Conservation (phyloP, 73 alveolate genomes). For the Paramecium sexaurelia region DNA sequence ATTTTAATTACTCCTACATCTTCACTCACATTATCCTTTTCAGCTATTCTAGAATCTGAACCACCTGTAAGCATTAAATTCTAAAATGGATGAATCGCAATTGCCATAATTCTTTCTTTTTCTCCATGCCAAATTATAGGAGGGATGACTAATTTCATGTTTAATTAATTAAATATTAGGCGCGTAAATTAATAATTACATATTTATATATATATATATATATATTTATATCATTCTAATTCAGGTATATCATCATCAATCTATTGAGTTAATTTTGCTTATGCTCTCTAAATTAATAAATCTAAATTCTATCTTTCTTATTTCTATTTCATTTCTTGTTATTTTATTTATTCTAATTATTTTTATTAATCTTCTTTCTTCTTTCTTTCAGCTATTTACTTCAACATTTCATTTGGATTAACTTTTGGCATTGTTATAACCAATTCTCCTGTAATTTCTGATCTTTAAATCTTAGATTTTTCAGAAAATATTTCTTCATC, state of each 20-base stretch:
- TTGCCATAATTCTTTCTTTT: slow-evolving; percentile 86
- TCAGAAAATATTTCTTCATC: slow-evolving; percentile 87
- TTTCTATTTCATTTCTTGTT: slow-evolving; percentile 20
- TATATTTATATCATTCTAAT: slow-evolving; percentile 62
- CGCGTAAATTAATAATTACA: slow-evolving; percentile 49
- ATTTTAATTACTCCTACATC: slow-evolving; percentile 41
- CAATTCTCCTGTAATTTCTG: slow-evolving; percentile 89
- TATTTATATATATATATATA: background rate
- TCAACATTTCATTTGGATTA: slow-evolving; percentile 72
- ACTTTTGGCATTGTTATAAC: slow-evolving; percentile 82
- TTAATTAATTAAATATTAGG: slow-evolving; percentile 19
- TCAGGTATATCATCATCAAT: slow-evolving; percentile 72
- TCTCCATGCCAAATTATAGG: slow-evolving; percentile 96
- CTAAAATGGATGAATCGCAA: slow-evolving; percentile 90
- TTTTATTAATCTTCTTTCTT: slow-evolving; percentile 13
- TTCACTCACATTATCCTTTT: slow-evolving; percentile 73
- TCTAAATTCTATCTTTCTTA: slow-evolving; percentile 46
- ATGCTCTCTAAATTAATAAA: slow-evolving; percentile 19
- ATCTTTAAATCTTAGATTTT: slow-evolving; percentile 84
- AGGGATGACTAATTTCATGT: slow-evolving; percentile 71
- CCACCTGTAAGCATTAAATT: slow-evolving; percentile 87
- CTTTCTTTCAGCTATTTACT: slow-evolving; percentile 61
- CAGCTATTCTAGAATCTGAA: slow-evolving; percentile 80
- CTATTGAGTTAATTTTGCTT: slow-evolving; percentile 50
- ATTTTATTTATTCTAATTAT: slow-evolving; percentile 40